These are phyloP conservation scores for Kwoniella dendrophila DNA, from an alignment of 768 basidiomycete species.

Conservation along the genomic window DNA sequence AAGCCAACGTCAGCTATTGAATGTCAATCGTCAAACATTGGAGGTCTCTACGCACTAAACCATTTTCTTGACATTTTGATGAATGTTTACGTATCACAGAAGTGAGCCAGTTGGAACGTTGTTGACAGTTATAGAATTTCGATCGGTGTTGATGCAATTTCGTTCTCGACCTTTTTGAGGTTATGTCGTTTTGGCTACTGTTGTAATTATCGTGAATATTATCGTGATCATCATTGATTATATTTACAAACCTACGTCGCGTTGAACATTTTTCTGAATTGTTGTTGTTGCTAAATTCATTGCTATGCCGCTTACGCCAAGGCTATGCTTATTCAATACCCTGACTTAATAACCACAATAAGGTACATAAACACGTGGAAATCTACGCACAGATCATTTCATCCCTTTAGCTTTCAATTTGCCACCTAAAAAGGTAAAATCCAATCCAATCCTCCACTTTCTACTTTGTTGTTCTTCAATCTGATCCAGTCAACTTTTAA, in stretches of 20 bases:
- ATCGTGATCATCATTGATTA: not conserved
- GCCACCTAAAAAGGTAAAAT: not conserved
- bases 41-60: not conserved
- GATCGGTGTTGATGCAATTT: too few species aligned
- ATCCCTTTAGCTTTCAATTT: constrained; percentile 1
- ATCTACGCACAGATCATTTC: constrained; percentile 2
- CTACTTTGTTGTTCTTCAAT: too few species aligned
- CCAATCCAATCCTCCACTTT: not conserved
- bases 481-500: too few species aligned
- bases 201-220: not conserved
- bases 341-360: not conserved
- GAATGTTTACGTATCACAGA: not conserved
- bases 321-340: not conserved
- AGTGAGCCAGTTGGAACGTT: too few species aligned
- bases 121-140: too few species aligned
- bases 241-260: too few species aligned
- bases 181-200: not conserved
- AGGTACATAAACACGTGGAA: not conserved
- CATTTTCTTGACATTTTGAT: constrained; percentile 6
- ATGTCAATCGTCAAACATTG: too few species aligned
- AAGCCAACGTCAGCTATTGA: too few species aligned
- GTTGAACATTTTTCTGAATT: constrained; percentile 1
- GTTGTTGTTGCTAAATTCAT: too few species aligned
- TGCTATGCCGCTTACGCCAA: not conserved
- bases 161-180: too few species aligned